Percentiles rank a stretch among this genome's conserved stretches.
phyloP scores from a whole-genome alignment of 352 stramenopile species.

The Phytophthora litchii region DNA sequence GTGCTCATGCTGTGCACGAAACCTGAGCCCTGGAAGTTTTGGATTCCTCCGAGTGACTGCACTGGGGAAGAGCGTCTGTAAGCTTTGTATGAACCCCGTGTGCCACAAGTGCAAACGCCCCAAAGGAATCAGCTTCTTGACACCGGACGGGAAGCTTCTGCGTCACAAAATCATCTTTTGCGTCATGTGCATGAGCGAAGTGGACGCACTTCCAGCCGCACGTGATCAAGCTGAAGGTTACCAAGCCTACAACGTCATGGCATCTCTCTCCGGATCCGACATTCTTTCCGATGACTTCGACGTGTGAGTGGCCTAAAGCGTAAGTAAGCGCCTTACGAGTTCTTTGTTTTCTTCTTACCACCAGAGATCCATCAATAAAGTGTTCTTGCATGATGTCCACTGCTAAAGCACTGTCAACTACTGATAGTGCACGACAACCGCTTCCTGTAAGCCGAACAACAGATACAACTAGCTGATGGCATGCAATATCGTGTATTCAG shows the following conservation, averaged over 20 bases:
- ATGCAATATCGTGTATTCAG: background rate
- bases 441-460: background rate
- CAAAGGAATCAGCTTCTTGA: constrained; percentile 42
- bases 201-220: constrained; percentile 32
- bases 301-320: constrained; percentile 5
- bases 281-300: constrained; percentile 35
- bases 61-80: constrained; percentile 36
- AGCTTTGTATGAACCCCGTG: constrained; percentile 36
- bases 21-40: constrained; percentile 19
- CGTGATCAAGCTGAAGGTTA: constrained; percentile 39
- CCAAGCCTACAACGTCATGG: constrained; percentile 41
- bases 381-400: background rate
- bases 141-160: constrained; percentile 31
- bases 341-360: background rate
- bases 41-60: constrained; percentile 21
- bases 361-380: background rate
- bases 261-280: constrained; percentile 37
- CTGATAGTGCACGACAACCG: background rate
- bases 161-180: constrained; percentile 47
- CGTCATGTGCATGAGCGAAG: constrained; percentile 40
- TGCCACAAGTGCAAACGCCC: constrained; percentile 38
- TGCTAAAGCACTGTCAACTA: background rate
- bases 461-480: background rate
- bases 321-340: too few relatives aligned
- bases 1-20: constrained; percentile 34